These are phyloP conservation scores for Cinnamomum micranthum DNA, from an alignment of 164 flowering plant genomes.

Conservation along the genomic window DNA sequence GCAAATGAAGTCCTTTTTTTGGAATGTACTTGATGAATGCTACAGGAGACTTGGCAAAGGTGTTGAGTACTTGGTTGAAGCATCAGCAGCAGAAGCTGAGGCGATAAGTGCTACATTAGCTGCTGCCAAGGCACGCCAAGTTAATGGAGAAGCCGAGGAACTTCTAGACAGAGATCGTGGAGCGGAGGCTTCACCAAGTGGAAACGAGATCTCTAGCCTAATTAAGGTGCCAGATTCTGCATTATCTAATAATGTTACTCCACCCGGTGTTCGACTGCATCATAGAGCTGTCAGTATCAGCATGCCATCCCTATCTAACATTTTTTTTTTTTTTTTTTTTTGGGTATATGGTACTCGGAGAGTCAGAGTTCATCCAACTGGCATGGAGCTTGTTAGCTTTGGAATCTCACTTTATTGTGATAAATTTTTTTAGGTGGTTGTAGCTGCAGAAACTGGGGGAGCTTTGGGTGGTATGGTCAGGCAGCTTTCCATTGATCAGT, in stretches of 20 bases:
- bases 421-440: constrained; percentile 57
- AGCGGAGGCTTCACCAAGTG: constrained; percentile 94
- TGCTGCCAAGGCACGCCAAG: constrained; percentile 94
- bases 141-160: constrained; percentile 85
- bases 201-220: constrained; percentile 57
- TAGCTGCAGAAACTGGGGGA: constrained; percentile 91
- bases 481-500: constrained; percentile 42
- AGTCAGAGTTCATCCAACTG: background rate
- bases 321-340: background rate
- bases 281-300: constrained; percentile 83
- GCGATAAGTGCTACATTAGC: constrained; percentile 94
- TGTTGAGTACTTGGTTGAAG: constrained; percentile 96
- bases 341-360: background rate
- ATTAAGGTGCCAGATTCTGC: constrained; percentile 67
- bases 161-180: constrained; percentile 85
- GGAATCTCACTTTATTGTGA: background rate
- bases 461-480: constrained; percentile 46
- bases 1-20: constrained; percentile 1
- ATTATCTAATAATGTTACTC: constrained; percentile 43
- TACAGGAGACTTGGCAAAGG: constrained; percentile 86
- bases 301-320: background rate
- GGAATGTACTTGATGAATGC: background rate
- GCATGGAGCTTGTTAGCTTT: background rate
- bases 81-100: constrained; percentile 97
- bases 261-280: constrained; percentile 83